phyloP scores from a whole-genome alignment of 305 asterid genomes.

The Fraxinus ornus region DNA sequence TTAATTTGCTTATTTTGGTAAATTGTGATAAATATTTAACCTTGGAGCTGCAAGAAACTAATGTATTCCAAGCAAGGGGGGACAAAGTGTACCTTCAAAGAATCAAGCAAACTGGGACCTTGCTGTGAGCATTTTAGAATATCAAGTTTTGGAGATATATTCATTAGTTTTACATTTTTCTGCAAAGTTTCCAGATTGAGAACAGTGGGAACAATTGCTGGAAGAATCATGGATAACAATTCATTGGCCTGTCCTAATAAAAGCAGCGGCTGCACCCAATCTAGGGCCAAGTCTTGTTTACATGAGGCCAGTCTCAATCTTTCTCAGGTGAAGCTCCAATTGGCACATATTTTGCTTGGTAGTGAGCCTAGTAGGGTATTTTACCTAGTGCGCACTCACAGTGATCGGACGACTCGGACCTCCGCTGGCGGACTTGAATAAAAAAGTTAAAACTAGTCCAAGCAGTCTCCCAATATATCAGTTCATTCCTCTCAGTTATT shows the following conservation, averaged over 20 bases:
- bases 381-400: not conserved
- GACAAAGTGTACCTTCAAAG: constrained; percentile 48
- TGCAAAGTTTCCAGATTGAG: not conserved
- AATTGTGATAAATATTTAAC: not conserved
- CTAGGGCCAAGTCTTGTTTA: not conserved
- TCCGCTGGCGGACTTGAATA: not conserved
- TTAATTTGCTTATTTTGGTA: not conserved
- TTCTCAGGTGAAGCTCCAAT: not conserved
- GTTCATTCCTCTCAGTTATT: not conserved
- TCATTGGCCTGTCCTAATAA: not conserved
- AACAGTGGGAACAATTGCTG: not conserved
- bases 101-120: constrained; percentile 52
- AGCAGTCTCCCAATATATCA: not conserved
- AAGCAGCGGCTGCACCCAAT: not conserved
- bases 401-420: no score
- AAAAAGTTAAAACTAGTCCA: not conserved
- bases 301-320: not conserved
- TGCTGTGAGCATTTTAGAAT: constrained; percentile 28
- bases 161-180: not conserved
- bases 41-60: not conserved
- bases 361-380: not conserved
- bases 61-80: not conserved
- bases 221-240: not conserved
- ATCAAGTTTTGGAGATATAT: constrained; percentile 33
- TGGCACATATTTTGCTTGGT: not conserved